These are phyloP conservation scores for Fusarium hostae DNA, from an alignment of 2,329 filamentous ascomycete species.

Conservation along the genomic window DNA sequence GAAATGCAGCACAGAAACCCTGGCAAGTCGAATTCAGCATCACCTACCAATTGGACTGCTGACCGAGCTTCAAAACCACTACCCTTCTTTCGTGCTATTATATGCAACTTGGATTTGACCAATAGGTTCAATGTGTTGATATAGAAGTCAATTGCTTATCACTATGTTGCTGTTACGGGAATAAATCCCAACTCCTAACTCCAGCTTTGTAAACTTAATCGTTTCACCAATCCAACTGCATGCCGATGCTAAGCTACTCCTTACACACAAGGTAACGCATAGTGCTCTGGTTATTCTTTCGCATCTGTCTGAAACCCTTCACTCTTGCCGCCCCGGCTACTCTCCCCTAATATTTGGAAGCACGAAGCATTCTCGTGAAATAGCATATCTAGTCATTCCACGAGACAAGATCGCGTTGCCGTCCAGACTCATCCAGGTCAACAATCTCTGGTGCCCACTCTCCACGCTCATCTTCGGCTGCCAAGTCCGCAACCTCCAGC, in stretches of 20 bases:
- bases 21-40: too few species aligned
- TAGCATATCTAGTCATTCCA: slow-evolving; percentile 52
- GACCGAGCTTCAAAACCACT: too few species aligned
- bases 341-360: not conserved
- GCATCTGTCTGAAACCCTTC: not conserved
- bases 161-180: not conserved
- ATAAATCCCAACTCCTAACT: slow-evolving; percentile 6
- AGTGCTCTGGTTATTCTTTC: not conserved
- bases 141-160: not conserved
- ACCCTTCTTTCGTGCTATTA: not conserved
- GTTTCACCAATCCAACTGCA: not conserved
- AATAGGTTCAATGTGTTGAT: not conserved
- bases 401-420: slow-evolving; percentile 62
- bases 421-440: slow-evolving; percentile 62
- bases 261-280: not conserved
- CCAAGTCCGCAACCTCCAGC: slow-evolving; percentile 60
- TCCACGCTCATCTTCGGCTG: slow-evolving; percentile 64
- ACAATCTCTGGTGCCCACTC: slow-evolving; percentile 66
- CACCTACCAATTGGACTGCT: not conserved
- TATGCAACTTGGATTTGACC: not conserved
- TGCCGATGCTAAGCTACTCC: not conserved
- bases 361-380: slow-evolving; percentile 1
- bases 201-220: not conserved
- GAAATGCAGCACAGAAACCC: not conserved
- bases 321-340: not conserved